Evolutionary conservation across 2,329 filamentous ascomycete genomes (phyloP), one percentile per base, ranked within the genome.

Genomic region (Didymella glomerata): DNA sequence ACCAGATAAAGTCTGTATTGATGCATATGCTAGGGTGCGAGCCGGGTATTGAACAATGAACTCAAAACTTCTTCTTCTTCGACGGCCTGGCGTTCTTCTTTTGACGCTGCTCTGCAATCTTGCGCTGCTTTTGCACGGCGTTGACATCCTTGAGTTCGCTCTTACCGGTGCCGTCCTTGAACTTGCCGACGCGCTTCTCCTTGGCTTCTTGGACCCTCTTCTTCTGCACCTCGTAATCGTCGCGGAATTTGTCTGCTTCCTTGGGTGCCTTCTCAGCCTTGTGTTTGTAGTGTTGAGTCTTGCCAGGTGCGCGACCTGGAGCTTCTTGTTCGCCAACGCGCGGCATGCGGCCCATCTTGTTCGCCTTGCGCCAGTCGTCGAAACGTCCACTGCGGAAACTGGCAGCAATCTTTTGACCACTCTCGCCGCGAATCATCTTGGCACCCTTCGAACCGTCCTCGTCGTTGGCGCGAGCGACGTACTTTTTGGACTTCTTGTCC

Each of bases 401-500:
- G 45, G 95, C 93, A 1, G 95, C 92, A 69, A 99, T 97, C 83
- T 97, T 98, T 81, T 94, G 92, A 54, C 95, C 95, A 72, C 88
- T 92, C 80, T 99, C 95, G 70, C 95, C 93, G 63, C 87, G 85
- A 56, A 97, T 89, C 81, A 97, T 89, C 73, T 88, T 89, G 13
- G 75, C 75, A 34, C 86, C 86, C 70, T 88, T 88, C 28, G 87
- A 96, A 38, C 95, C 95, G 79, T 99, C 96, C 68, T 96, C 91
- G 79, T 99, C 95, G 82, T 99, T 98, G 68, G 88, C 88, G 34
- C 91, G 87, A 13, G 91, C 84, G 34, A 99, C 94, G 80, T 98
- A 99, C 80, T 97, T 98, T 80, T 91, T 96, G 72, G 88, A 87
- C 78, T 97, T 96, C 82, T 96, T 94, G 81, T 99, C 95, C 95